Percentiles rank a stretch among this genome's conserved stretches.
Conservation (phyloP, 139 green algal genomes). For the Zygnema cylindricum region DNA sequence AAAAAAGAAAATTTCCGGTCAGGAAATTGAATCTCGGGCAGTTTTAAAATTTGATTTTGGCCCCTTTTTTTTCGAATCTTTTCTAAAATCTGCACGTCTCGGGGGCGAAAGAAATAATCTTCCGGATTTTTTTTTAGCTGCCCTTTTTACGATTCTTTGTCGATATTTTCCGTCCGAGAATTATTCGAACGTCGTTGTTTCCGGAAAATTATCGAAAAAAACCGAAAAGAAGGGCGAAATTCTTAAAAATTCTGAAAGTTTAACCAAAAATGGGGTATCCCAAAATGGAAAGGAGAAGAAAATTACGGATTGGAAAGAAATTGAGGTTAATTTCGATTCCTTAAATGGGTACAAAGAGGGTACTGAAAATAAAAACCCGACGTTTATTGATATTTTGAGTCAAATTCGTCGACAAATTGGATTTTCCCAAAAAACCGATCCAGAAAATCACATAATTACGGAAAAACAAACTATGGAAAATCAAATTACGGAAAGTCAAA, state of each 20-base stretch:
- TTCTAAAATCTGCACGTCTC: background rate
- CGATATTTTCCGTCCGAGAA: background rate
- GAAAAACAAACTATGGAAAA: background rate
- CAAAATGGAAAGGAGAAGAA: background rate
- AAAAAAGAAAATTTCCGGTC: no score
- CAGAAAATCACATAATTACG: background rate
- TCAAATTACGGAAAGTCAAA: background rate
- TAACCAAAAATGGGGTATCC: background rate
- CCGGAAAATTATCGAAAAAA: no score
- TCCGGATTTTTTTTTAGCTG: background rate
- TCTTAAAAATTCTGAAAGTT: background rate
- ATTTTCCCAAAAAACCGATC: background rate
- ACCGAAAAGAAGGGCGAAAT: background rate
- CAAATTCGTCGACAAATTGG: background rate
- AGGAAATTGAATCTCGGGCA: background rate
- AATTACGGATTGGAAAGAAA: background rate
- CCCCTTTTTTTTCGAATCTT: background rate
- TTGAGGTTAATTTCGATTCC: background rate
- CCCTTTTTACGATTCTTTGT: background rate
- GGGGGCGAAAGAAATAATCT: background rate
- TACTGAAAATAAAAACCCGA: background rate
- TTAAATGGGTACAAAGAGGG: background rate
- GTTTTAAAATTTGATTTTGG: background rate
- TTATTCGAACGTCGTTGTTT: background rate
- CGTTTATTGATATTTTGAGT: background rate